Percentiles rank a stretch among this genome's conserved stretches.
These are phyloP conservation scores for Apostasia ramifera DNA, from an alignment of 106 monocot genomes.

Conservation along the genomic window DNA sequence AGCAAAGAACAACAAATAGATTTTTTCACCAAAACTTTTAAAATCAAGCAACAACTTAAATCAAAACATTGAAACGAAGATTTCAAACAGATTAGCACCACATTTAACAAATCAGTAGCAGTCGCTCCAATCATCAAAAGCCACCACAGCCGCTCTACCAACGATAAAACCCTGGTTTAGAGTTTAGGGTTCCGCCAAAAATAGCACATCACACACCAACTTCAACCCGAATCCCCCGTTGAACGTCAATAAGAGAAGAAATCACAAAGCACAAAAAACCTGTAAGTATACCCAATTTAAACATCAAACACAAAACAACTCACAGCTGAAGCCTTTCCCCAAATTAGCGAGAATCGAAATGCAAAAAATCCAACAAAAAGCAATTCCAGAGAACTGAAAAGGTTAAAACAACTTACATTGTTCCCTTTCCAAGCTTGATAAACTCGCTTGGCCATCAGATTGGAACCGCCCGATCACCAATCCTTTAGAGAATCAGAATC, in stretches of 20 bases:
- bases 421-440: slow-evolving; percentile 38
- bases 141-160: neutral
- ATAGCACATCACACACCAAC: neutral
- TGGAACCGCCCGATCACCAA: neutral
- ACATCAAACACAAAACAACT: neutral
- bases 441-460: slow-evolving; percentile 14
- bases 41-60: neutral
- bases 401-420: slow-evolving; percentile 14
- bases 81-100: neutral
- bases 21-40: neutral
- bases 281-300: neutral
- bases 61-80: neutral
- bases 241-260: neutral
- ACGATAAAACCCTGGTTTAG: neutral
- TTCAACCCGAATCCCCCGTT: neutral
- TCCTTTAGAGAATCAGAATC: neutral
- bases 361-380: neutral
- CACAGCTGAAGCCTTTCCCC: neutral
- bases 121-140: neutral
- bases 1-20: too few species aligned
- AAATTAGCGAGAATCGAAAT: neutral
- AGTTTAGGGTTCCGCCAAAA: neutral
- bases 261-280: neutral
- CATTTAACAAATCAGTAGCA: neutral
- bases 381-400: neutral